Evolutionary conservation across 1,284 basidiomycete genomes (phyloP).

Genomic region (Trametes sp.): DNA sequence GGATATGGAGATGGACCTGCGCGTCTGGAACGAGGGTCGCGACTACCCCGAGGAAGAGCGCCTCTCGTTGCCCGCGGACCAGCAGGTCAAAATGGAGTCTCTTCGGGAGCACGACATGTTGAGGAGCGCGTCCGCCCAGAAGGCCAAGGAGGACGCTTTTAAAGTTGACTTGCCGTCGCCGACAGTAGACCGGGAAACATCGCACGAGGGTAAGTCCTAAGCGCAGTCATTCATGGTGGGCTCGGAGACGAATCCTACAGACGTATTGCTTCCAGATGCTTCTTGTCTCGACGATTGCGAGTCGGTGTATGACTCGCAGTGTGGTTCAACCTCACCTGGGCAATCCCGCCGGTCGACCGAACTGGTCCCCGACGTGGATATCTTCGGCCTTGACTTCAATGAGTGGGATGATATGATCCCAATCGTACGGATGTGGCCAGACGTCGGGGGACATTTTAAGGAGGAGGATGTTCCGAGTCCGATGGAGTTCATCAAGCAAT

Average conservation of each 20-base stretch:
- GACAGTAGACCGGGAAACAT: no score
- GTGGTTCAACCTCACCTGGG: not conserved
- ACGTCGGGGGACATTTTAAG: slow-evolving; percentile 9
- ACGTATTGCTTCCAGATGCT: no score
- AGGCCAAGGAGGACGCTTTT: not conserved
- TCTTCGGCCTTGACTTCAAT: not conserved
- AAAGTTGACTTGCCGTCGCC: no score
- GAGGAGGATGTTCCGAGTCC: slow-evolving; percentile 11
- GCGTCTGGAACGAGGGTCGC: slow-evolving; percentile 3
- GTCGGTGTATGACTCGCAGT: not conserved
- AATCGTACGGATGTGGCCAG: slow-evolving; percentile 9
- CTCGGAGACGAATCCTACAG: no score
- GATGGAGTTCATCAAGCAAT: not conserved
- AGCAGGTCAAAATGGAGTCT: not conserved
- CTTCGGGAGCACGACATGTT: not conserved
- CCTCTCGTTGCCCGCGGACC: not conserved
- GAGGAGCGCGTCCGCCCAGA: not conserved
- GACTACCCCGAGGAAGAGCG: not conserved
- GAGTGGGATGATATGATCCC: not conserved
- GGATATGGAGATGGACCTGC: slow-evolving; percentile 10
- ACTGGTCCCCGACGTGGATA: not conserved
- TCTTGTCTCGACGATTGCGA: not conserved
- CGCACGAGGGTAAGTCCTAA: no score
- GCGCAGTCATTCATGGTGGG: no score
- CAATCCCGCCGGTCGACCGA: not conserved